Evolutionary conservation across 2,329 filamentous ascomycete species (phyloP).

Genomic region (Fusarium nematophilum): DNA sequence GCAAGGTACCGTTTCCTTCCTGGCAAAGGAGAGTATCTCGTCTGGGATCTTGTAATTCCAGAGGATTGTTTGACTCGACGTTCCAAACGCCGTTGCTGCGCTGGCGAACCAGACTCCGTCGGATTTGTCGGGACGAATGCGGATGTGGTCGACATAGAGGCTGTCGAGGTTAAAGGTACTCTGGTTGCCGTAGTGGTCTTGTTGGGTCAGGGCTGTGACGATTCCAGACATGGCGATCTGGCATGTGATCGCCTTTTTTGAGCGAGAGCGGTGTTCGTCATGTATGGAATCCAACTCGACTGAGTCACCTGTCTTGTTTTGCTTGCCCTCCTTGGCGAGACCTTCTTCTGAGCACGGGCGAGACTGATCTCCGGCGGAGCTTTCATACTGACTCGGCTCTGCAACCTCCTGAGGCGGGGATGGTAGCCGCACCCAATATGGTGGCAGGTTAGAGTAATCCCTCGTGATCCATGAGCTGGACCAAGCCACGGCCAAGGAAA

Average conservation of each 20-base stretch:
- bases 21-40: slow-evolving; percentile 61
- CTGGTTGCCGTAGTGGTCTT: slow-evolving; percentile 37
- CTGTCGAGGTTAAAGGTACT: slow-evolving; percentile 47
- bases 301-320: not conserved
- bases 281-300: slow-evolving; percentile 51
- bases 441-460: slow-evolving; percentile 63
- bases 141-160: slow-evolving; percentile 61
- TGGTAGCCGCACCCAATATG: slow-evolving; percentile 68
- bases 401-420: slow-evolving; percentile 38
- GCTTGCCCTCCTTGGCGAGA: slow-evolving; percentile 1
- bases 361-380: not conserved
- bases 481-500: slow-evolving; percentile 69
- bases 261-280: slow-evolving; percentile 44
- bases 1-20: slow-evolving; percentile 66
- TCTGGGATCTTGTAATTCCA: slow-evolving; percentile 71
- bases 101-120: slow-evolving; percentile 68
- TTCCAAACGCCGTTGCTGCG: slow-evolving; percentile 66
- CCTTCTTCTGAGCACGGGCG: slow-evolving; percentile 6
- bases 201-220: slow-evolving; percentile 57
- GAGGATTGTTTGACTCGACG: slow-evolving; percentile 64
- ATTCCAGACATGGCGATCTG: slow-evolving; percentile 62
- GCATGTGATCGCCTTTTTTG: slow-evolving; percentile 55
- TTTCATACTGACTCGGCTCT: not conserved
- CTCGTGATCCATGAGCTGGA: slow-evolving; percentile 64
- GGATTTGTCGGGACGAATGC: slow-evolving; percentile 47